phyloP scores from a whole-genome alignment of 139 green algal genomes.

The Desmodesmus armatus region DNA sequence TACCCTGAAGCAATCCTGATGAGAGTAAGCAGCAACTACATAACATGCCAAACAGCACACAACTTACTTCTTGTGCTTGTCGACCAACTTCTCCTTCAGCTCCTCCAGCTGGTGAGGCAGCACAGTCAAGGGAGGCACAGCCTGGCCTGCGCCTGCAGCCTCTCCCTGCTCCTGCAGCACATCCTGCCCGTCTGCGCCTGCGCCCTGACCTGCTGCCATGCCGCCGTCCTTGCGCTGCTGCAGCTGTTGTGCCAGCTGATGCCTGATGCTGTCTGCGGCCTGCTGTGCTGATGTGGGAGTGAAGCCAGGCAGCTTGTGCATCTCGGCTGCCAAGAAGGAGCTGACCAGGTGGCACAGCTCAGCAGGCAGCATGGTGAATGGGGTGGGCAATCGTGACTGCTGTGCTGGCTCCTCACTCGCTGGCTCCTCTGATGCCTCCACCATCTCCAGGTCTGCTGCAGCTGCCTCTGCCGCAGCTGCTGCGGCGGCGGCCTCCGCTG shows the following conservation, averaged over 20 bases:
- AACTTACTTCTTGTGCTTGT: conserved; percentile 36
- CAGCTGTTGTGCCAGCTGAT: conserved; percentile 1
- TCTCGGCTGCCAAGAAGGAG: conserved; percentile 32
- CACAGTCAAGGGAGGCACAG: not conserved
- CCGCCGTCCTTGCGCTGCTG: conserved; percentile 22
- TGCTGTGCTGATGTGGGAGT: not conserved
- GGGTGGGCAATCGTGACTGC: not conserved
- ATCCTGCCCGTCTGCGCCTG: not conserved
- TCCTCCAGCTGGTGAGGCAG: conserved; percentile 40
- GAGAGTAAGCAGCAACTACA: not conserved
- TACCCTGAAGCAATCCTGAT: not conserved
- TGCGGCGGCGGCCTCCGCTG: not conserved
- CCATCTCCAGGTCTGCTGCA: conserved; percentile 8
- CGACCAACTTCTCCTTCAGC: conserved; percentile 28
- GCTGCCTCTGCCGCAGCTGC: not conserved
- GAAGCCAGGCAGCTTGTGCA: conserved; percentile 21
- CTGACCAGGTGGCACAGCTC: conserved; percentile 43
- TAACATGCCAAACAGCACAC: not conserved
- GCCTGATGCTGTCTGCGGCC: conserved; percentile 1
- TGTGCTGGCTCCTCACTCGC: not conserved
- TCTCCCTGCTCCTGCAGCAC: not conserved
- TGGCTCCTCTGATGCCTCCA: not conserved
- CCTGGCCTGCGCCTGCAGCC: not conserved
- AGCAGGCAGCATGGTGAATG: conserved; percentile 22
- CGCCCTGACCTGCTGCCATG: not conserved